Conservation (phyloP, 371 early-diverging fungal genomes). For the Syncephalastrum sp. region DNA sequence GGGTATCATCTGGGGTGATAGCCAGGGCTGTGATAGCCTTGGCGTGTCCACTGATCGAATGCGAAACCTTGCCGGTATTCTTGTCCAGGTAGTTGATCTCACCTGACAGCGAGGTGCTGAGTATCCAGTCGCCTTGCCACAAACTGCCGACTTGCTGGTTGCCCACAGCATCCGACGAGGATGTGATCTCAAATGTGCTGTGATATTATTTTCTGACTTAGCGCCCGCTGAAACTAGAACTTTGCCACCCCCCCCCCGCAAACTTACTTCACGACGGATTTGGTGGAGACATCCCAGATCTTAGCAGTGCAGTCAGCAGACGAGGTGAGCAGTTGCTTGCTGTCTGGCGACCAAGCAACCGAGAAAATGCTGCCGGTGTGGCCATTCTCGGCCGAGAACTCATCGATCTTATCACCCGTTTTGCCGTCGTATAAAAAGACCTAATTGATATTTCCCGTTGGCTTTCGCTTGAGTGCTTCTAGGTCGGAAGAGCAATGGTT, state of each 20-base stretch:
- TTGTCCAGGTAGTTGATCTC: slow-evolving; percentile 83
- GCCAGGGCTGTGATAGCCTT: slow-evolving; percentile 84
- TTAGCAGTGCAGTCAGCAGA: slow-evolving; percentile 89
- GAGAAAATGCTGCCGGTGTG: slow-evolving; percentile 87
- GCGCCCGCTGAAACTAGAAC: not conserved
- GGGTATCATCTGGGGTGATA: slow-evolving; percentile 48
- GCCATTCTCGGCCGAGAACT: slow-evolving; percentile 52
- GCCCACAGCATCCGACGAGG: slow-evolving; percentile 35
- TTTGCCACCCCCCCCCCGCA: not conserved
- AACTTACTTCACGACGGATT: slow-evolving; percentile 69
- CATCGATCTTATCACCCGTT: slow-evolving; percentile 80
- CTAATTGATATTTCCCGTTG: slow-evolving; percentile 19
- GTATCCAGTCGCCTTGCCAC: slow-evolving; percentile 76
- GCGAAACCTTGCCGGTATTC: slow-evolving; percentile 48
- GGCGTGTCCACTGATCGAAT: slow-evolving; percentile 76
- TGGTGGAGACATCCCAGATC: slow-evolving; percentile 86
- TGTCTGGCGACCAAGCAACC: slow-evolving; percentile 87
- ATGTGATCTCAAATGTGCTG: slow-evolving; percentile 55
- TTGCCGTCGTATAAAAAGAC: slow-evolving; percentile 92
- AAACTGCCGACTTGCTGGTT: slow-evolving; percentile 95
- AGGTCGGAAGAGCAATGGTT: not conserved
- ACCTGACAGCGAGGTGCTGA: slow-evolving; percentile 82
- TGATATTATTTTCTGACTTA: not conserved
- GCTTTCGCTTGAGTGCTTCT: not conserved
- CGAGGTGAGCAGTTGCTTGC: slow-evolving; percentile 73